Percentiles rank a stretch among this genome's conserved stretches.
These are phyloP conservation scores for Colletotrichum scovillei DNA, from an alignment of 2,329 filamentous ascomycete genomes.

Conservation along the genomic window DNA sequence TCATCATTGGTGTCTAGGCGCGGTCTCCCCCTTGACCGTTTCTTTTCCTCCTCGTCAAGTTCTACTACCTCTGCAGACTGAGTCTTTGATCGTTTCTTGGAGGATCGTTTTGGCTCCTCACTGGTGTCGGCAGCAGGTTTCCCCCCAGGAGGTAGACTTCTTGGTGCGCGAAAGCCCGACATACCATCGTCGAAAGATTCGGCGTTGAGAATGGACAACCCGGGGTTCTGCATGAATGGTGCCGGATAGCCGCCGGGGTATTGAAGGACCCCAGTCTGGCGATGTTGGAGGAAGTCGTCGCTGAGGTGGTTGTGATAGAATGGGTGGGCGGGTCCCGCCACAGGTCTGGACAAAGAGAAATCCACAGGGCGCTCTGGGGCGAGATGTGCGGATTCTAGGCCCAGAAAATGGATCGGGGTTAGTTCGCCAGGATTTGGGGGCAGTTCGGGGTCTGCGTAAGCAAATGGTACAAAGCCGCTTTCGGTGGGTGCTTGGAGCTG, in stretches of 20 bases:
- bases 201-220: constrained; percentile 58
- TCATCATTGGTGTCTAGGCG: constrained; percentile 81
- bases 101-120: constrained; percentile 24
- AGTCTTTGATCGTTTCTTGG: constrained; percentile 47
- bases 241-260: constrained; percentile 18
- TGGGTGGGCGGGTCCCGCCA: constrained; percentile 8
- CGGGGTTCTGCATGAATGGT: constrained; percentile 43
- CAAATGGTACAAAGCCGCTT: neutral
- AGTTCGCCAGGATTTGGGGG: constrained; percentile 11
- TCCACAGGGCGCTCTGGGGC: neutral
- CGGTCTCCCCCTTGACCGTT: constrained; percentile 78
- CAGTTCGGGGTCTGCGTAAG: constrained; percentile 6
- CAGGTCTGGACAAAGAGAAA: constrained; percentile 4
- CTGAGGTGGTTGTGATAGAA: constrained; percentile 4
- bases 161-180: constrained; percentile 37
- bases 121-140: constrained; percentile 24
- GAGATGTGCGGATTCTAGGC: neutral
- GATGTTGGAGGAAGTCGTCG: constrained; percentile 8
- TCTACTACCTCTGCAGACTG: constrained; percentile 41
- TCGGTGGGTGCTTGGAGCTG: constrained; percentile 19
- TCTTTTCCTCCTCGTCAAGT: constrained; percentile 59
- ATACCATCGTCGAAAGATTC: constrained; percentile 56
- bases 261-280: constrained; percentile 7
- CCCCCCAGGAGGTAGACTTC: constrained; percentile 31
- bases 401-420: constrained; percentile 21